Base-by-base conservation (phyloP, 2,329 filamentous ascomycete species). In the Colletotrichum sp. region DNA sequence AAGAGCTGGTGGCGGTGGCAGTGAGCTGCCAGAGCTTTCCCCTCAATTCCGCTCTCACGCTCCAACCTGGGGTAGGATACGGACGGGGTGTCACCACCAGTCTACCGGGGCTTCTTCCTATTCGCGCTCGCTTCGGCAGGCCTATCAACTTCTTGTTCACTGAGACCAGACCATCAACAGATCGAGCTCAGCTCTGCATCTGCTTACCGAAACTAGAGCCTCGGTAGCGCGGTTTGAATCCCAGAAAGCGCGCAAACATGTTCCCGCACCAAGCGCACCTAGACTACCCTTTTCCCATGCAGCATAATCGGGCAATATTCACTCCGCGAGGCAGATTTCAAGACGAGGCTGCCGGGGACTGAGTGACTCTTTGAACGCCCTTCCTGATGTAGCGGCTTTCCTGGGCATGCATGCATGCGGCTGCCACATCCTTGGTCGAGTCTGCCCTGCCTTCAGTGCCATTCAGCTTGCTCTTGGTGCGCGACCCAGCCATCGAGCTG, bases 1-100 rank as follows among this genome's bases (percentile, higher is more conserved):
- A 71, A 62, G 61, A 49, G 68, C 57, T 73, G 57, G 73, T 76
- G 73, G 73, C 64, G 73, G 73, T 76, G 69, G 69, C 72, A 71
- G 72, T 75, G 68, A 66, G 25, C 59, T 63, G 59, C 59, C 16
- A 22, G 19, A 22, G 59, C 57, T 61, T 29, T n/a, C 30, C 57
- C 30, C 57, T 62, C 32, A 32, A 34, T 32, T 61, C 57, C 57
- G 27, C 57, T 61, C 57, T 62, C 32, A 29, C n/a, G 22, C 57
- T 39, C 55, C 55, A 69, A 39, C 57, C 36, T 63, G 27, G 39
- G 36, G 57, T 62, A 44, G 30, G 29, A 63, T 55, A 69, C 57
- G 30, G 25, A 64, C 19, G 11, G 30, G 39, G 61, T 64, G 71
- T 55, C 66, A 57, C 61, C 25, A 22, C 27, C 36, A 29, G 52